Conservation (phyloP, 2,329 filamentous ascomycete species). For the Claviceps purpurea region DNA sequence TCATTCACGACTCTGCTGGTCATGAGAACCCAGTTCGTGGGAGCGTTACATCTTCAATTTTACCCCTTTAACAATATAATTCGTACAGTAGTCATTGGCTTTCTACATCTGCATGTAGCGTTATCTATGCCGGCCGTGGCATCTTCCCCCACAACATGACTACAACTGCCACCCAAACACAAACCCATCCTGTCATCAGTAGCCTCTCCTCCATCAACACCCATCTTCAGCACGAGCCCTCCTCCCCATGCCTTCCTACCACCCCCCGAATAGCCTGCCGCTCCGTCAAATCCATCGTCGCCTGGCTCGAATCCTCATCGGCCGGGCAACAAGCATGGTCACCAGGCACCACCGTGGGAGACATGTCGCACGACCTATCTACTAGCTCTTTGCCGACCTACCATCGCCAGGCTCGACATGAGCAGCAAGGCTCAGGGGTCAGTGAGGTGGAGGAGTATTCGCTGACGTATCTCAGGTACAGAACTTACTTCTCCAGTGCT, state of each 20-base stretch:
- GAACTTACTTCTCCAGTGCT: constrained; percentile 17
- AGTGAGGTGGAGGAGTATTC: constrained; percentile 17
- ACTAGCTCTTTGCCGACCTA: not conserved
- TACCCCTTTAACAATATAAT: no score
- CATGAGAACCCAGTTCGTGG: not conserved
- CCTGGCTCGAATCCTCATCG: constrained; percentile 17
- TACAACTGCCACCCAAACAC: constrained; percentile 7
- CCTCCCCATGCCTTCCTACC: not conserved
- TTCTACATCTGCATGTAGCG: not conserved
- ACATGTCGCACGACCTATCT: constrained; percentile 1
- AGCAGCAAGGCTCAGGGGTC: not conserved
- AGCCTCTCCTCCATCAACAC: constrained; percentile 18
- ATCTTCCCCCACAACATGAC: constrained; percentile 3
- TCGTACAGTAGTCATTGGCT: not conserved
- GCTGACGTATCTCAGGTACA: constrained; percentile 20
- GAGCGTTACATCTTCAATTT: not conserved
- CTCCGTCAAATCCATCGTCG: constrained; percentile 19
- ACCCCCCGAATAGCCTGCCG: constrained; percentile 6
- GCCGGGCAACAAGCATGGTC: constrained; percentile 3
- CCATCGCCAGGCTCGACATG: not conserved
- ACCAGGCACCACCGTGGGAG: not conserved
- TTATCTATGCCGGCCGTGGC: not conserved
- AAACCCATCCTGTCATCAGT: constrained; percentile 11
- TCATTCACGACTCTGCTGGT: no score
- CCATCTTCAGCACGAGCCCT: constrained; percentile 7